phyloP scores from a whole-genome alignment of 1,284 basidiomycete species.

The Leccinum solheimii region DNA sequence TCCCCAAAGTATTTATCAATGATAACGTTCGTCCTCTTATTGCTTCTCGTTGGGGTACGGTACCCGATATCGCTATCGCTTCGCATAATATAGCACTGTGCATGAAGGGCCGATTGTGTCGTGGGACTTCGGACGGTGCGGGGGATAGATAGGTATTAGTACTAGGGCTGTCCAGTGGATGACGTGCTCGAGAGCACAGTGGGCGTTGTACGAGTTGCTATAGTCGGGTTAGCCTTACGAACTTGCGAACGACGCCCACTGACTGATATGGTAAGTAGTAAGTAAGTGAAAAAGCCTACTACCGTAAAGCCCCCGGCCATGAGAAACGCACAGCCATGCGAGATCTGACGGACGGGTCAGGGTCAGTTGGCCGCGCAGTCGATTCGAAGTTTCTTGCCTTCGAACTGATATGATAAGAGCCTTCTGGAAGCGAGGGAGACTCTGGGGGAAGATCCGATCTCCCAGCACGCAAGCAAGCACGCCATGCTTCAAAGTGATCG shows the following conservation, averaged over 20 bases:
- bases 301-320: neutral
- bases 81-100: neutral
- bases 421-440: slow-evolving; percentile 2
- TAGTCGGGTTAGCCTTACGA: neutral
- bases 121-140: neutral
- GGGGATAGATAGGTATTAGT: neutral
- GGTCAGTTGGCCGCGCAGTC: neutral
- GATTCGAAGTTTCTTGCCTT: neutral
- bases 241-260: neutral
- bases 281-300: neutral
- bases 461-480: neutral
- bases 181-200: neutral
- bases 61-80: neutral
- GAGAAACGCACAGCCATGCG: neutral
- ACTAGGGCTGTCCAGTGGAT: neutral
- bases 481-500: neutral
- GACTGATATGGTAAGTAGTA: neutral
- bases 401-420: neutral
- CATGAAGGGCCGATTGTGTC: slow-evolving; percentile 1
- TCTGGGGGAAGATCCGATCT: neutral
- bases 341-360: neutral
- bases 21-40: neutral
- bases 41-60: neutral
- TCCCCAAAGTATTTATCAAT: neutral
- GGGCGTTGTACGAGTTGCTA: neutral